phyloP scores from a whole-genome alignment of 306 rosid species.

The Castanospermum australe region DNA sequence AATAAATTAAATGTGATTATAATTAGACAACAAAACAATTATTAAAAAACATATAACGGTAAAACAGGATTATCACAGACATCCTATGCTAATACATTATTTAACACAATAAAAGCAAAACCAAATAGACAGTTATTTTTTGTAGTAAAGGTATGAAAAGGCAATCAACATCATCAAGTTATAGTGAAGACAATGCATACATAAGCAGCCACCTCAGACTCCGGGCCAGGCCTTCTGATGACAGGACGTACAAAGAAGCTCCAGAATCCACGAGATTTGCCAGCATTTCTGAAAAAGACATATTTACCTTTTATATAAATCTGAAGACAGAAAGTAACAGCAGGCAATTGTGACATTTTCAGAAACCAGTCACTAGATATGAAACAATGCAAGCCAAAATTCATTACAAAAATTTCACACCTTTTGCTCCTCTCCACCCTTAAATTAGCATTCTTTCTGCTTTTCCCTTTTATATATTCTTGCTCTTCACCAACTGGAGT shows the following conservation, averaged over 20 bases:
- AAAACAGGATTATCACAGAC: background rate
- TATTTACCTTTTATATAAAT: background rate
- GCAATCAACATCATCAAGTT: background rate
- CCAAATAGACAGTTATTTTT: background rate
- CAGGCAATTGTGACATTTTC: background rate
- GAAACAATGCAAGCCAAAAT: slow-evolving; percentile 19
- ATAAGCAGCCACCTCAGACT: slow-evolving; percentile 46
- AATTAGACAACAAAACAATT: background rate
- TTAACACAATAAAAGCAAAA: slow-evolving; percentile 7
- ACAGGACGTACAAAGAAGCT: slow-evolving; percentile 53
- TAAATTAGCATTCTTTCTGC: slow-evolving; percentile 43
- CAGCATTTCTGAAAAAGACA: slow-evolving; percentile 37
- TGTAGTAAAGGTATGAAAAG: background rate
- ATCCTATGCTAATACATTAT: background rate
- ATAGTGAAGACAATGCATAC: slow-evolving; percentile 42
- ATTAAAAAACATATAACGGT: background rate
- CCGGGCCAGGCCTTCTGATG: slow-evolving; percentile 49
- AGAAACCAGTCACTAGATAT: slow-evolving; percentile 23
- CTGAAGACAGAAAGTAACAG: background rate
- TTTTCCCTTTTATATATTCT: slow-evolving; percentile 44
- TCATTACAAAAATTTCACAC: slow-evolving; percentile 28
- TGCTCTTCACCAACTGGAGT: slow-evolving; percentile 44
- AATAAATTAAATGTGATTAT: slow-evolving; percentile 9
- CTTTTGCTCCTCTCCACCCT: slow-evolving; percentile 52
- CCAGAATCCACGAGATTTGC: slow-evolving; percentile 62